Percentiles rank a stretch among this genome's conserved stretches.
Conservation (phyloP, 352 stramenopile genomes). For the Phytophthora sp. region DNA sequence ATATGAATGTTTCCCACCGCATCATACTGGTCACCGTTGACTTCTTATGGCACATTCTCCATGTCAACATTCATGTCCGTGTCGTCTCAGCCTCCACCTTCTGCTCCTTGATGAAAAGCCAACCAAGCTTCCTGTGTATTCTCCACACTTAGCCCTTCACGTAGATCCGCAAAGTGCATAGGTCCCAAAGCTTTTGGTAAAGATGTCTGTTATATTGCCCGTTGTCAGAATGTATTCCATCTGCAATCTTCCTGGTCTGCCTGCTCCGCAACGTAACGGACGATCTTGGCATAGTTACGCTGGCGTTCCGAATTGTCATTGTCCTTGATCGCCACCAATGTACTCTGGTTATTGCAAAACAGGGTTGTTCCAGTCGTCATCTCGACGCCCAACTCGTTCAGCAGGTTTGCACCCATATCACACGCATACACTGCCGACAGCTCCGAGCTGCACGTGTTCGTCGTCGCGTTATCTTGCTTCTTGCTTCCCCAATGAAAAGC, state of each 20-base stretch:
- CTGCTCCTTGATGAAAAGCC: no score
- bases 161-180: background rate
- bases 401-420: background rate
- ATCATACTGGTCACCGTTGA: no score
- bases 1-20: no score
- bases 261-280: background rate
- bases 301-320: constrained; percentile 6
- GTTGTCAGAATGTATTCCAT: background rate
- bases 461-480: background rate
- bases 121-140: no score
- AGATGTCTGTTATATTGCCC: background rate
- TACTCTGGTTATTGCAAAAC: constrained; percentile 16
- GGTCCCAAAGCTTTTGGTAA: background rate
- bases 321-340: constrained; percentile 11
- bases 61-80: no score
- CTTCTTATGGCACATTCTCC: no score
- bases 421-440: background rate
- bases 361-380: constrained; percentile 1
- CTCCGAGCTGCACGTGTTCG: background rate
- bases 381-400: constrained; percentile 6
- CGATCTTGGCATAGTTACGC: constrained; percentile 8
- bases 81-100: no score
- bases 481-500: background rate
- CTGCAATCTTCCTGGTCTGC: background rate
- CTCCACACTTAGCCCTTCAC: background rate